These are phyloP conservation scores for Fusarium burgessii DNA, from an alignment of 2,329 filamentous ascomycete genomes.

Conservation along the genomic window DNA sequence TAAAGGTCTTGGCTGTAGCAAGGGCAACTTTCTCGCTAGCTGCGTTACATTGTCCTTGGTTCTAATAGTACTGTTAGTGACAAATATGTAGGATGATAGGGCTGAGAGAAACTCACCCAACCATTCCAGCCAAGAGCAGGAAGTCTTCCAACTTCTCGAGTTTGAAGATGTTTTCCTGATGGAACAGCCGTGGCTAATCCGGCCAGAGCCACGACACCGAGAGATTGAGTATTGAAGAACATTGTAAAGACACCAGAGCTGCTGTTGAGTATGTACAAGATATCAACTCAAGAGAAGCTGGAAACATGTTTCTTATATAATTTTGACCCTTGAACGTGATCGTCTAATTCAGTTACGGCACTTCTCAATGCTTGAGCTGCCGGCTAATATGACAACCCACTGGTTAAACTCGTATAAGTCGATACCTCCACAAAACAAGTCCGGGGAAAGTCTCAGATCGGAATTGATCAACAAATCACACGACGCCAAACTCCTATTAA, in stretches of 20 bases:
- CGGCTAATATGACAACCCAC: constrained; percentile 18
- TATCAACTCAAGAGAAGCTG: neutral
- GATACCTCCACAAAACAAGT: constrained; percentile 14
- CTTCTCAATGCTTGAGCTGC: neutral
- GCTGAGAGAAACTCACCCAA: neutral
- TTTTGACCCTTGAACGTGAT: neutral
- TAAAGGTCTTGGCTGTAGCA: constrained; percentile 21
- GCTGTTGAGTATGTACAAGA: neutral
- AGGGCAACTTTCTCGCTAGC: constrained; percentile 27
- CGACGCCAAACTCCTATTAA: neutral
- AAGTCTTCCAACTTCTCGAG: constrained; percentile 19
- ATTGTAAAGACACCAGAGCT: neutral
- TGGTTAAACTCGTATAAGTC: constrained; percentile 28
- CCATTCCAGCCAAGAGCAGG: constrained; percentile 30
- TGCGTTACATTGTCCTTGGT: constrained; percentile 27
- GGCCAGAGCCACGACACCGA: constrained; percentile 24
- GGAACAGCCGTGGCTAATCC: constrained; percentile 8
- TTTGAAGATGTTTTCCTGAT: constrained; percentile 7
- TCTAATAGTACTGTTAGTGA: neutral
- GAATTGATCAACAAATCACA: constrained; percentile 16
- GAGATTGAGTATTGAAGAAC: constrained; percentile 16
- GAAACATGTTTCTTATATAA: constrained; percentile 8
- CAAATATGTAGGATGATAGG: accelerated
- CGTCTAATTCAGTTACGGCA: neutral
- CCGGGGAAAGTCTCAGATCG: constrained; percentile 17